Conservation (phyloP, 768 basidiomycete genomes). For the Auriscalpium microsporum region DNA sequence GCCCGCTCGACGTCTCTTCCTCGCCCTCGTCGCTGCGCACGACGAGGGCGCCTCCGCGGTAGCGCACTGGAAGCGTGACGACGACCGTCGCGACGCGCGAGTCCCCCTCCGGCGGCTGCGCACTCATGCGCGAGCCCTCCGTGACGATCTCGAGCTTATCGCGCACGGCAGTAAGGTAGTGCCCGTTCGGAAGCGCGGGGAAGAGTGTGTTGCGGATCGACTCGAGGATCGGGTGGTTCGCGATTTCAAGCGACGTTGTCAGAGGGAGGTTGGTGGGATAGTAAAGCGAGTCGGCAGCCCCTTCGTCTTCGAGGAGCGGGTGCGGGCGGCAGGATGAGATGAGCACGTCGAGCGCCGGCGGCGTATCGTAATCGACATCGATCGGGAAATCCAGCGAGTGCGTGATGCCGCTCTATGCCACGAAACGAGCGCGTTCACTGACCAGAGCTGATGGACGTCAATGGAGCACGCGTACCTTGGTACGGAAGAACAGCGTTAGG, state of each 20-base stretch:
- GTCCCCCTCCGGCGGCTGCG: slow-evolving; percentile 52
- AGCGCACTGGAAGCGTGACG: slow-evolving; percentile 66
- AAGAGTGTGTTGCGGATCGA: slow-evolving; percentile 66
- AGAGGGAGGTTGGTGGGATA: slow-evolving; percentile 68
- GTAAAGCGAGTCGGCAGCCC: slow-evolving; percentile 53
- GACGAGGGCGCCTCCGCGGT: slow-evolving; percentile 58
- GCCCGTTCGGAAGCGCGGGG: slow-evolving; percentile 56
- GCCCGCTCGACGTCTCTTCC: slow-evolving; percentile 55
- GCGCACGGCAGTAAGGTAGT: slow-evolving; percentile 58
- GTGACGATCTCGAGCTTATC: slow-evolving; percentile 66
- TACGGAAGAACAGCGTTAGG: slow-evolving; percentile 69
- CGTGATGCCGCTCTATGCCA: slow-evolving; percentile 58
- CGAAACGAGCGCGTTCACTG: slow-evolving; percentile 1
- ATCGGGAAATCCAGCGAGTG: slow-evolving; percentile 80
- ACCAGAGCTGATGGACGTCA: background rate
- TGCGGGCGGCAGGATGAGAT: slow-evolving; percentile 67
- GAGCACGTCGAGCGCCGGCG: slow-evolving; percentile 72
- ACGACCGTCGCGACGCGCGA: slow-evolving; percentile 65
- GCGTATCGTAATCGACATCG: slow-evolving; percentile 64
- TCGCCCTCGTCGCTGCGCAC: slow-evolving; percentile 46
- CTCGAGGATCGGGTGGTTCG: slow-evolving; percentile 77
- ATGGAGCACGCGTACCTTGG: slow-evolving; percentile 45
- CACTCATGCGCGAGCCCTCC: slow-evolving; percentile 48
- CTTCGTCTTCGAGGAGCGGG: slow-evolving; percentile 40
- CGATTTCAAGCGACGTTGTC: slow-evolving; percentile 68